A percentile compares a stretch with the other conserved stretches of the same genome.
Conservation (phyloP, 352 stramenopile species). For the Pythium aristosporum region DNA sequence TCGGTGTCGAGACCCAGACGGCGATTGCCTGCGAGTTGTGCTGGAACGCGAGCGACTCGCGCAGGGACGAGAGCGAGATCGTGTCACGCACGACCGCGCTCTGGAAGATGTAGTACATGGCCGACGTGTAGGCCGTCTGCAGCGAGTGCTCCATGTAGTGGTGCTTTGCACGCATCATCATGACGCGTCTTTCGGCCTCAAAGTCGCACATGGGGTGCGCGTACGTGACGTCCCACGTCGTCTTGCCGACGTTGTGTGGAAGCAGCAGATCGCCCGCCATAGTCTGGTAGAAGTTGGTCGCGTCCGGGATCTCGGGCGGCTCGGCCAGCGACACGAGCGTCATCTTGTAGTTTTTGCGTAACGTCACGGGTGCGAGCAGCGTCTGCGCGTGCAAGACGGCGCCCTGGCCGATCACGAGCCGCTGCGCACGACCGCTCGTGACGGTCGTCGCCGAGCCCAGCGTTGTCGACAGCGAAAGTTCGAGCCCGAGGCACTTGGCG, state of each 20-base stretch:
- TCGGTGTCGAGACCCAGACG: conserved; percentile 7
- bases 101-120: conserved; percentile 3
- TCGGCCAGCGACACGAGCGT: not conserved
- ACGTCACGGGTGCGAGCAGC: not conserved
- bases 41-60: not conserved
- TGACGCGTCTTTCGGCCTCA: not conserved
- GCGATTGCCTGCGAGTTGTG: not conserved
- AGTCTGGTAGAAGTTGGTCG: not conserved
- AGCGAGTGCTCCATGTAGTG: conserved; percentile 9
- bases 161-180: not conserved
- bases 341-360: not conserved
- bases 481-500: not conserved
- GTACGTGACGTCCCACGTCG: not conserved
- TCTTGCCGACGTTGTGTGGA: not conserved
- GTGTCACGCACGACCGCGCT: not conserved
- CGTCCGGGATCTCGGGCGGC: not conserved
- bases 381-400: not conserved
- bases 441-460: not conserved
- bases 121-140: conserved; percentile 9
- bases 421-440: not conserved
- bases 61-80: not conserved
- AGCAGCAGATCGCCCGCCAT: conserved; percentile 4
- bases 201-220: not conserved
- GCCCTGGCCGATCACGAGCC: not conserved
- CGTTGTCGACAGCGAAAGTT: not conserved